These are phyloP conservation scores for Populus alba DNA, from an alignment of 345 rosid genomes.

Conservation along the genomic window DNA sequence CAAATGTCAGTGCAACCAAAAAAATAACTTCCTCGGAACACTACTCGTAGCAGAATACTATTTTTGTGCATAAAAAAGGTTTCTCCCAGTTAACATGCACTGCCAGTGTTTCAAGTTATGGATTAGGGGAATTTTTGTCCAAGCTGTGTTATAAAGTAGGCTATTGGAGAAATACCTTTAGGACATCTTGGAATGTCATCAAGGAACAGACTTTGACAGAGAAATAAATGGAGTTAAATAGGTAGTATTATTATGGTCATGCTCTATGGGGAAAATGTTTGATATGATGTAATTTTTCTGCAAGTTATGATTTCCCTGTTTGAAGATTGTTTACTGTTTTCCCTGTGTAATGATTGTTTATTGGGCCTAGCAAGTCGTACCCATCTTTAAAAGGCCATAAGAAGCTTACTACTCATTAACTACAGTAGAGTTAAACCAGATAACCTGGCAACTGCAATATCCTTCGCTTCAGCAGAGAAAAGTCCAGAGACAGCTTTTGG, in stretches of 20 bases:
- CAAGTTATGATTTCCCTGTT: background rate
- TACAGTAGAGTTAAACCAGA: background rate
- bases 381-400: background rate
- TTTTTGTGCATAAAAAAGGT: background rate
- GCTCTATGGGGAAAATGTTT: background rate
- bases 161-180: background rate
- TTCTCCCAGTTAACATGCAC: background rate
- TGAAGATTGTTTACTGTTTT: background rate
- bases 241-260: background rate
- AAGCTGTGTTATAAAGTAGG: background rate
- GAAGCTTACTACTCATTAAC: background rate
- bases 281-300: background rate
- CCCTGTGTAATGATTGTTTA: background rate
- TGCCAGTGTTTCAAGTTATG: background rate
- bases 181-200: background rate
- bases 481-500: conserved; percentile 87
- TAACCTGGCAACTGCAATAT: conserved; percentile 93
- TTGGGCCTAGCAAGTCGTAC: background rate
- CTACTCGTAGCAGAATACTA: background rate
- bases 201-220: background rate
- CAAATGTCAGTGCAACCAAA: background rate
- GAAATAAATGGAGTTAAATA: background rate
- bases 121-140: background rate
- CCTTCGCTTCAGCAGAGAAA: conserved; percentile 93
- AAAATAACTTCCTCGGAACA: background rate